A percentile compares a stretch with the other conserved stretches of the same genome.
Evolutionary conservation across 2,329 filamentous ascomycete species (phyloP).

Genomic region (Amphichorda felina): DNA sequence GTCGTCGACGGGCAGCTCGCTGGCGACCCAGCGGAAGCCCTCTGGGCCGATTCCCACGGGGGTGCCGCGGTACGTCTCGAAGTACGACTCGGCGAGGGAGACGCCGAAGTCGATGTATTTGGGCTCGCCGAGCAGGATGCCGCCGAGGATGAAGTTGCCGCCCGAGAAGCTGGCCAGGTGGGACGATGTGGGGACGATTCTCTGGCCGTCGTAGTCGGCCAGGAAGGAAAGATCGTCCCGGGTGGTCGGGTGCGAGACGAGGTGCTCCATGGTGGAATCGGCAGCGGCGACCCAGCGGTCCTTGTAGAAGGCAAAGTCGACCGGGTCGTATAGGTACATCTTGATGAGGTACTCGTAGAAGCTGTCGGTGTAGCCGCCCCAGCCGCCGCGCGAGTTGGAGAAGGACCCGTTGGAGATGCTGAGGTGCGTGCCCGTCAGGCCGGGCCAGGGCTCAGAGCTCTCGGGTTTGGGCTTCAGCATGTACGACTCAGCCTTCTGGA

Average conservation of each 20-base stretch:
- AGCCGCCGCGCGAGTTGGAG: constrained; percentile 55
- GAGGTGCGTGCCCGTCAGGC: constrained; percentile 59
- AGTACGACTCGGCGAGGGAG: constrained; percentile 58
- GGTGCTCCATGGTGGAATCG: constrained; percentile 61
- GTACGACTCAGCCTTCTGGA: constrained; percentile 56
- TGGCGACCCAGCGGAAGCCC: constrained; percentile 49
- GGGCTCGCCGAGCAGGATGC: constrained; percentile 51
- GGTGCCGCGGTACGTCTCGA: constrained; percentile 58
- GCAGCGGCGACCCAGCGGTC: constrained; percentile 67
- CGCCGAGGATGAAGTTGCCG: constrained; percentile 76
- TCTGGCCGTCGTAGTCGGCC: constrained; percentile 38
- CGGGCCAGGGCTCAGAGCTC: constrained; percentile 56
- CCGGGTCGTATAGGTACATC: constrained; percentile 72
- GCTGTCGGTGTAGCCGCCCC: constrained; percentile 66
- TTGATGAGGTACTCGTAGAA: constrained; percentile 90
- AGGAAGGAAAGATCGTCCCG: constrained; percentile 64
- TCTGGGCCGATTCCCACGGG: constrained; percentile 70
- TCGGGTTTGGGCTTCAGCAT: constrained; percentile 49
- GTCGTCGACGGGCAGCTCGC: constrained; percentile 23
- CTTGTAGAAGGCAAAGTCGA: constrained; percentile 50
- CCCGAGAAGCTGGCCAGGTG: constrained; percentile 72
- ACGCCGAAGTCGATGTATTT: constrained; percentile 67
- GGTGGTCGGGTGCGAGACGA: constrained; percentile 54
- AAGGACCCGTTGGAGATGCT: constrained; percentile 56
- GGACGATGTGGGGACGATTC: constrained; percentile 30